phyloP scores from a whole-genome alignment of 2,329 filamentous ascomycete species.

The Coniosporium tulheliwenetii region DNA sequence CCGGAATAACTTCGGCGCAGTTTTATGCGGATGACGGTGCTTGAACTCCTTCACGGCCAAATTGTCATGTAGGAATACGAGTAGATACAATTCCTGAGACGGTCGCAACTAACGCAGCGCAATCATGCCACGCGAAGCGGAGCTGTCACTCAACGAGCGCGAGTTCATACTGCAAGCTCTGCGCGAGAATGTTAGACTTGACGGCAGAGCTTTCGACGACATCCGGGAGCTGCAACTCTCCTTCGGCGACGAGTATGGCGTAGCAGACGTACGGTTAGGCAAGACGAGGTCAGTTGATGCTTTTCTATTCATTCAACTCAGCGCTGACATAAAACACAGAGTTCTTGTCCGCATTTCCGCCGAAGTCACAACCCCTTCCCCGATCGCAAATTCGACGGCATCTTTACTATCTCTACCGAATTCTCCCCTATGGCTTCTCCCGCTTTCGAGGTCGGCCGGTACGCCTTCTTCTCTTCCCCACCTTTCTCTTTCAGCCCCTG shows the following conservation, averaged over 20 bases:
- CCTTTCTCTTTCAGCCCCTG: neutral
- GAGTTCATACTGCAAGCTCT: conserved; percentile 75
- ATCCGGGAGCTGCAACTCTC: conserved; percentile 62
- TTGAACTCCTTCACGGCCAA: too few relatives aligned
- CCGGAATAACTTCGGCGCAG: conserved; percentile 5
- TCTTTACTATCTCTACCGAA: conserved; percentile 85
- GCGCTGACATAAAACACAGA: conserved; percentile 27
- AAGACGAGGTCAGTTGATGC: conserved; percentile 57
- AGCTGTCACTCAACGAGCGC: conserved; percentile 78
- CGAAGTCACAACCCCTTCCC: conserved; percentile 74
- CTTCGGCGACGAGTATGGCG: conserved; percentile 84
- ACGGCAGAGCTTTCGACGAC: conserved; percentile 67
- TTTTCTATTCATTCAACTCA: neutral
- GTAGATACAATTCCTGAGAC: too few relatives aligned
- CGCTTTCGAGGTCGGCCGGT: conserved; percentile 71
- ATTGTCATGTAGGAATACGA: too few relatives aligned
- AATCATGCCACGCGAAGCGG: conserved; percentile 77
- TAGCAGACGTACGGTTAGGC: conserved; percentile 73
- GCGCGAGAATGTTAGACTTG: conserved; percentile 63
- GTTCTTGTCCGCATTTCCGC: conserved; percentile 74
- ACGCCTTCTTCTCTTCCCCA: conserved; percentile 12
- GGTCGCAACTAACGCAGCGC: too few relatives aligned
- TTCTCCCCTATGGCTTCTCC: conserved; percentile 86
- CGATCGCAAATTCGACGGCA: conserved; percentile 86
- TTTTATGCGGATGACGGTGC: too few relatives aligned